Base-by-base conservation (phyloP, 208 protist species). In the Crithidia mellificae region DNA sequence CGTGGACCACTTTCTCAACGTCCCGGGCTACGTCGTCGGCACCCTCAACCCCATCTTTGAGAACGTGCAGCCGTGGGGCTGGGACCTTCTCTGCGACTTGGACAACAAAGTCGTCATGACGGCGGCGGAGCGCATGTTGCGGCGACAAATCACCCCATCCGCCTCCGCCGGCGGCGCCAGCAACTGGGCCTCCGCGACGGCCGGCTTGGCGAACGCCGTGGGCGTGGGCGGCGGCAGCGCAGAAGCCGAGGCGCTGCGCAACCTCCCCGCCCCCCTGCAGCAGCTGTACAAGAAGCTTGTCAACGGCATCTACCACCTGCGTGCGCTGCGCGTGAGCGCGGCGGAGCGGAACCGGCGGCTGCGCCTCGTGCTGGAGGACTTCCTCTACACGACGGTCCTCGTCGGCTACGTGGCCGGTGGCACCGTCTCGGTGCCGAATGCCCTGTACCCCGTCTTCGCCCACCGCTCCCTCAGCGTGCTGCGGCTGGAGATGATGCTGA, bases 41-140 rank as follows among this genome's bases (percentile, higher is more conserved):
- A 91, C 88, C 38, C 59, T 94, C 54, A 94, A 94, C 58, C 88
- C 88, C 47, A 90, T 94, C 36, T 94, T 94, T 63, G 78, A 84
- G 34, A 89, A 82, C 34, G 74, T 79, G 9, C 67, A 73, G 4
- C 63, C 70, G 27, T 91, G 82, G 78, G 50, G 63, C 30, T 94
- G 88, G 86, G 83, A 92, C 72, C 51, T 91, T 20, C 51, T 94
- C 27, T 88, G 81, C 68, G 86, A 94, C 62, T 58, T 94, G 3
- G 88, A 93, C 61, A 71, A 74, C 27, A 72, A 68, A 8, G 72
- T 62, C 15, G 73, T 93, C 41, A 27, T 77, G n/a, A 73, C 79
- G 11, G 71, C 72, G 29, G 76, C 66, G 19, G 76, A 81, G 68
- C 68, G 69, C 32, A 52, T 72, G 66, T 52, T 52, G 52, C 63